Base-by-base conservation (phyloP, 768 basidiomycete genomes). In the Tulasnella calospora region DNA sequence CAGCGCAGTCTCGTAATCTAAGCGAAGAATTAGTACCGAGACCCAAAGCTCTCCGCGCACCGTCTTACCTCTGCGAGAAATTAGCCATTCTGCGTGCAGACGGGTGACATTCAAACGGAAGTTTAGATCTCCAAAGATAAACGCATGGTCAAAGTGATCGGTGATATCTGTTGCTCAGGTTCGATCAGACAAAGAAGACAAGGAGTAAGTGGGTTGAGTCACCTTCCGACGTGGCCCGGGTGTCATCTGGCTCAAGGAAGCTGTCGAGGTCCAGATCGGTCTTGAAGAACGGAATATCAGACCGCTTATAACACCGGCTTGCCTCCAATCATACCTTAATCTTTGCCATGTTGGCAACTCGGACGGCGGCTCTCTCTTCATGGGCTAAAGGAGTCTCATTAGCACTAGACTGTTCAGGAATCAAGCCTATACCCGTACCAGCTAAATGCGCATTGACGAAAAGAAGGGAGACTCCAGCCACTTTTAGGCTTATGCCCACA, bases 401-500 rank as follows among this genome's bases (percentile, higher is more conserved):
- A 47, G 76, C 12, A 17, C 19, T 21, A 9, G 44, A 33, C 33
- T 61, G 15, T 5, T 77, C 27, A 79, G 2, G 38, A 67, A 38
- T 17, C 12, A 30, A 23, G 74, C 36, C 17, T 27, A 79, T 13
- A 82, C 86, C 51, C 73, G 81, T 79, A 90, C 94, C 95, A 27
- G 96, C 94, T 35, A 98, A 86, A 84, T 98, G 96, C 0, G 94
- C 92, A 81, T 97, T 98, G 81, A 98, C 85, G 83, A 98, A 97
- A 17, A 98, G 86, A 69, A 98, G 87, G 0, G 94, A 92, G 33
- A 89, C 91, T n/a, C 91, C 92, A 71, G 89, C 90, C 27, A 98
- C 86, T 81, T 95, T 92, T 67, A 97, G 84, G 79, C 92, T 93
- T 80, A 98, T 92, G n/a, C 94, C 96, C 35, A 96, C 94, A 21